Conservation (phyloP, 2,329 filamentous ascomycete species). For the Curvularia hawaiiensis region DNA sequence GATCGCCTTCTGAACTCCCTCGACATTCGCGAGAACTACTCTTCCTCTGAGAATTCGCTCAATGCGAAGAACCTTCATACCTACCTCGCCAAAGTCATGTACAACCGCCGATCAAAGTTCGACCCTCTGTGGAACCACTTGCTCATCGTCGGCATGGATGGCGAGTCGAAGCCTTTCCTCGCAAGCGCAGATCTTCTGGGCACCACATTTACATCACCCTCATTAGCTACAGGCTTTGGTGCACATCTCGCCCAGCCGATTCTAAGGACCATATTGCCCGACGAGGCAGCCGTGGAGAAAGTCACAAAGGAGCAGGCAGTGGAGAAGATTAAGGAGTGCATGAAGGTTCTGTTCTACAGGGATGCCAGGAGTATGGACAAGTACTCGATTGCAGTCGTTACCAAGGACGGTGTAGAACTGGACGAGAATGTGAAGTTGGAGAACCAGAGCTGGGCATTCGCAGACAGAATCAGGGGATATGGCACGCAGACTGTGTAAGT, state of each 20-base stretch:
- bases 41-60: conserved; percentile 61
- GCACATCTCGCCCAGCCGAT: conserved; percentile 92
- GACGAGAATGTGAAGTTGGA: conserved; percentile 87
- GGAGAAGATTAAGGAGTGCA: conserved; percentile 83
- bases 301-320: conserved; percentile 81
- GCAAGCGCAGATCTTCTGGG: conserved; percentile 90
- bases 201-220: conserved; percentile 86
- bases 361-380: conserved; percentile 90
- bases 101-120: conserved; percentile 92
- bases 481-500: conserved; percentile 70
- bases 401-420: conserved; percentile 82
- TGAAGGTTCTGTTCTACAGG: conserved; percentile 98
- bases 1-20: conserved; percentile 88
- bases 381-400: conserved; percentile 90
- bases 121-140: conserved; percentile 98
- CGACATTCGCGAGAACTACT: conserved; percentile 88
- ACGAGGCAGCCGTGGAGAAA: conserved; percentile 76
- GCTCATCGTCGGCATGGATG: conserved; percentile 81
- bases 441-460: conserved; percentile 97
- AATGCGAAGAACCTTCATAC: conserved; percentile 95
- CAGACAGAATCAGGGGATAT: conserved; percentile 92
- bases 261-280: conserved; percentile 80
- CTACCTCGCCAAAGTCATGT: conserved; percentile 95
- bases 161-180: conserved; percentile 84
- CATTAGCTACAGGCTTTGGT: conserved; percentile 91